Evolutionary conservation across 169 alveolate genomes (phyloP), one percentile per base, ranked within the genome.

Genomic region (Cardiosporidium cionae): DNA sequence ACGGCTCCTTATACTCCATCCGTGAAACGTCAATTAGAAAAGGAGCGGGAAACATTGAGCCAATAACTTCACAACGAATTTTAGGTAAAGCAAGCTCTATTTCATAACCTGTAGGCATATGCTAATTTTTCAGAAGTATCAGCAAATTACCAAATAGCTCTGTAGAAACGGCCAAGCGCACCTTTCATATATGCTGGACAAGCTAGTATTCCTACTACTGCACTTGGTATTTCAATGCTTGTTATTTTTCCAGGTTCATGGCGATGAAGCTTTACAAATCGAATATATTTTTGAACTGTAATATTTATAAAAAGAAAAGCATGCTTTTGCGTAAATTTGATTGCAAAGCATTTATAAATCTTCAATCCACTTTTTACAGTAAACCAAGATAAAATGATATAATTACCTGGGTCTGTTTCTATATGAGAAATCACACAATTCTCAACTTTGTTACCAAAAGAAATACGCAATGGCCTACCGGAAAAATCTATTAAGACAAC

Each of bases 131-230:
- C 7, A 3, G 6, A 16, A 3, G 68, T 29, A 23, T 6, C 52
- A 3, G 2, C 65, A 52, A 23, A 4, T 16, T 52, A 16, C 37
- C 70, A 22, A 52, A 37, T 9, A 29, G 9, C 22, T 44, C 9
- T 35, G 71, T 25, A 22, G 22, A 6, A 37, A 35, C 23, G 73
- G 6, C 28, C 0, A 68, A n/a, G n/a, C 28, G 3, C 63, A 79
- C 94, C 94, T 77, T 81, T 82, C 22, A 84, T 74, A 68, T 89
- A 89, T 3, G 94, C 94, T 6, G 94, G 94, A 37, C 90, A 89
- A n/a, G 90, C 93, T 71, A 89, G 72, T 27, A 89, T 83, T 4
- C 94, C 94, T 16, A 86, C 83, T 52, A 89, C 63, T 33, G 88
- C 81, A 23, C 89, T 78, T 6, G 94, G 94, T 25, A 89, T 75